phyloP scores from a whole-genome alignment of 2,329 filamentous ascomycete genomes.

The Domatiomyces globalis region DNA sequence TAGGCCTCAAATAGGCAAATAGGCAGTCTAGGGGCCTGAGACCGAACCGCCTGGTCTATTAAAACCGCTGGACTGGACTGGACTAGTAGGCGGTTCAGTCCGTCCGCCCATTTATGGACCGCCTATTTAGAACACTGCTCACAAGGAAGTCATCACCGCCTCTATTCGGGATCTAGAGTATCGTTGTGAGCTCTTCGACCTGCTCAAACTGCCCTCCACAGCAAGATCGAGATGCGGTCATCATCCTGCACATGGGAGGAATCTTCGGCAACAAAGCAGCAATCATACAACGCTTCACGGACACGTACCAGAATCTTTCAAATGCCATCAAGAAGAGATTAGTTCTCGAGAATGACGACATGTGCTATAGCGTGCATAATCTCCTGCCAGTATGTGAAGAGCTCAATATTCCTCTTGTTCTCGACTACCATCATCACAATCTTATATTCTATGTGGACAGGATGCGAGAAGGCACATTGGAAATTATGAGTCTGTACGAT shows the following conservation, averaged over 20 bases:
- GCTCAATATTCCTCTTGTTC: conserved; percentile 79
- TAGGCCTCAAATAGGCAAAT: too few species aligned
- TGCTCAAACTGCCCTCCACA: conserved; percentile 61
- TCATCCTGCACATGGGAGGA: conserved; percentile 90
- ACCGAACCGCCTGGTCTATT: too few species aligned
- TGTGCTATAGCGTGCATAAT: conserved; percentile 84
- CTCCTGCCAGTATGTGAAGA: conserved; percentile 81
- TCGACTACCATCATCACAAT: conserved; percentile 93
- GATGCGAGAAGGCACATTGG: conserved; percentile 68
- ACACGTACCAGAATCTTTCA: conserved; percentile 55
- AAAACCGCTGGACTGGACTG: too few species aligned
- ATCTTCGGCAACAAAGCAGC: conserved; percentile 74
- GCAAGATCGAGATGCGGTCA: conserved; percentile 70
- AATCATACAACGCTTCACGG: conserved; percentile 61
- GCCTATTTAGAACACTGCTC: too few species aligned
- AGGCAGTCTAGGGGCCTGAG: too few species aligned
- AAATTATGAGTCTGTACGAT: conserved; percentile 61
- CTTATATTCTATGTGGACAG: conserved; percentile 65
- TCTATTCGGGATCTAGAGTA: conserved; percentile 74
- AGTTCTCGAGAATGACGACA: conserved; percentile 89
- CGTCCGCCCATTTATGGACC: too few species aligned
- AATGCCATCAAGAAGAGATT: conserved; percentile 62
- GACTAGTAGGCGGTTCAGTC: too few species aligned
- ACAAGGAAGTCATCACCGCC: conserved; percentile 59
- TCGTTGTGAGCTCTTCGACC: conserved; percentile 66